Evolutionary conservation across 768 basidiomycete species (phyloP).

Genomic region (Chalciporus pseudorubinellus): DNA sequence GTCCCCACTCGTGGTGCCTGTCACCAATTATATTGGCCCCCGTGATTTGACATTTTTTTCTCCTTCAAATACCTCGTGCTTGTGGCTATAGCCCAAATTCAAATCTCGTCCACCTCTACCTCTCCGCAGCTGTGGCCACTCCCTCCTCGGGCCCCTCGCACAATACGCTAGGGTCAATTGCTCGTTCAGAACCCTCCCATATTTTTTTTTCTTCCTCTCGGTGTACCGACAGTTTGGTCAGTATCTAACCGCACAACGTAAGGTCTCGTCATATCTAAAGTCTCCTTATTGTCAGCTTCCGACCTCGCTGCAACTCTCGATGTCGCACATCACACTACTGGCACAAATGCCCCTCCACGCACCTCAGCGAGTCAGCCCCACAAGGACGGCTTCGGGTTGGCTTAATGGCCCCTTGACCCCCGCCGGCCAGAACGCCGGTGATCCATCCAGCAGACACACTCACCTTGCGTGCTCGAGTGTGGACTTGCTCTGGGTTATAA

Average conservation of each 20-base stretch:
- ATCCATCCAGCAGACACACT: constrained; percentile 7
- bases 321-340: neutral
- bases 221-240: neutral
- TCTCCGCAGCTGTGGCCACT: neutral
- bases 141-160: neutral
- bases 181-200: too few species aligned
- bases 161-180: too few species aligned
- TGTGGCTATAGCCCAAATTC: constrained; percentile 14
- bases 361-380: neutral
- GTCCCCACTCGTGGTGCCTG: too few species aligned
- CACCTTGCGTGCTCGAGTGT: constrained; percentile 44
- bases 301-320: neutral
- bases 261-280: neutral
- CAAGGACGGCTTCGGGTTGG: neutral
- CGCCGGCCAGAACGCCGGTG: constrained; percentile 10
- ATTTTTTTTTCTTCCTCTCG: neutral
- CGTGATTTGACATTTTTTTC: constrained; percentile 16
- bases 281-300: neutral
- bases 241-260: neutral
- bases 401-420: constrained; percentile 7
- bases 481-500: constrained; percentile 62
- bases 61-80: constrained; percentile 5
- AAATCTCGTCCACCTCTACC: constrained; percentile 20
- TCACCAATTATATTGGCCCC: neutral
- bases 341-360: neutral